Evolutionary conservation across 257 asterid genomes (phyloP).

Genomic region (Rubia yunnanensis): DNA sequence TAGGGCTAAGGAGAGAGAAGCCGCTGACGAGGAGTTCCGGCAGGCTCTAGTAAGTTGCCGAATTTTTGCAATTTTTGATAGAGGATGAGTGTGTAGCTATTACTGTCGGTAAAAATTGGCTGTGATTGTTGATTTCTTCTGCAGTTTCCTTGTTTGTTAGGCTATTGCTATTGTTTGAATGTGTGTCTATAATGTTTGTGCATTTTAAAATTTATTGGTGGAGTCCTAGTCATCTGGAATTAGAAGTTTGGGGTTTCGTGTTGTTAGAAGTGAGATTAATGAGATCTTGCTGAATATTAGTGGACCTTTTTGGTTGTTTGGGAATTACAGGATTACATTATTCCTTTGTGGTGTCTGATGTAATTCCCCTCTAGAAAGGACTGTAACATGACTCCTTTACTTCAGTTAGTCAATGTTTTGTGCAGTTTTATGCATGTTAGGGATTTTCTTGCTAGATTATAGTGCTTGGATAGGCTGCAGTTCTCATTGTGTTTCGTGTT

Average conservation of each 20-base stretch:
- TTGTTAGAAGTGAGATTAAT: background rate
- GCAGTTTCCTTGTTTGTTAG: background rate
- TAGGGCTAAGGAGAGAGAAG: slow-evolving; percentile 58
- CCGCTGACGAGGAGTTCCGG: slow-evolving; percentile 57
- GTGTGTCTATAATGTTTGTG: background rate
- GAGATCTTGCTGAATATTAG: background rate
- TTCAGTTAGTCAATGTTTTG: background rate
- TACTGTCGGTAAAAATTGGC: background rate
- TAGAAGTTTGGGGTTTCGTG: background rate
- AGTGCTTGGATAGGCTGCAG: background rate
- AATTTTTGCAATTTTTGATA: slow-evolving; percentile 1
- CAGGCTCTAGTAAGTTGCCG: slow-evolving; percentile 39
- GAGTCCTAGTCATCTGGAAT: background rate
- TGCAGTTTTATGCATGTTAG: background rate
- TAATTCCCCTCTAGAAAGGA: background rate
- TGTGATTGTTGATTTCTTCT: background rate
- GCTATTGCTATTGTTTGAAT: background rate
- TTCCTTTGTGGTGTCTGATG: too few species aligned
- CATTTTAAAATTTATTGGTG: background rate
- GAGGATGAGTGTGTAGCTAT: too few species aligned
- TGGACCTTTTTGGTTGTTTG: background rate
- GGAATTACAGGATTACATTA: background rate
- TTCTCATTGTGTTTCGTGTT: background rate
- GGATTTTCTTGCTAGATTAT: background rate
- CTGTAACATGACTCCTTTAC: background rate